Base-by-base conservation (phyloP, 192 early-diverging fungal species). In the Podila verticillata region DNA sequence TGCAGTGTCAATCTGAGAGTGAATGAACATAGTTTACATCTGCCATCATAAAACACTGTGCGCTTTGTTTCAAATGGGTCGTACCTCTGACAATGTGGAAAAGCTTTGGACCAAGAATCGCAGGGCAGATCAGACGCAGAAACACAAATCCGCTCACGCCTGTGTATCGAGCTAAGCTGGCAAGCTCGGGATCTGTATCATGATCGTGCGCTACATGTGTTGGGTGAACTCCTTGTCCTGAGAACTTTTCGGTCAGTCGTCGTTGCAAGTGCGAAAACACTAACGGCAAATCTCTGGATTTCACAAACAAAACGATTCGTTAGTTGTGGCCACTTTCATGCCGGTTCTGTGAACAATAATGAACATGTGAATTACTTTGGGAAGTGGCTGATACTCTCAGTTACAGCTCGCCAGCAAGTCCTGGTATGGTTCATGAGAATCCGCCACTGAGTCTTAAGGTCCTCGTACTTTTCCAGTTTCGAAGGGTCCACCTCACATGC, bases 61-160 rank as follows among this genome's bases (percentile, higher is more conserved):
- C n/a, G n/a, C n/a, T n/a, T n/a, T n/a, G n/a, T n/a, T n/a, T n/a
- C n/a, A n/a, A n/a, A n/a, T n/a, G n/a, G n/a, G n/a, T n/a, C n/a
- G n/a, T 70, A 67, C 83, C 80, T 66, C 84, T 70, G n/a, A 92
- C 89, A n/a, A 93, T 72, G n/a, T 90, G 87, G 70, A 93, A 93
- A 7, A 88, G 67, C 65, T 88, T 90, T 30, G 92, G 92, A 29
- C 90, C 87, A 47, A 92, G 72, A 82, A 93, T 93, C 0, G 92
- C 92, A 0, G 92, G 92, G 56, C 92, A 92, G 56, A 94, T 84
- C 36, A 93, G 70, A 1, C 92, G 84, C 36, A 94, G 66, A 64
- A 94, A 94, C 20, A 94, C 75, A 70, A 94, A 93, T 15, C 91
- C 90, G 57, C 90, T 92, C 35, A 87, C 65, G 1, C 57, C 70